Evolutionary conservation across 2,329 filamentous ascomycete genomes (phyloP).

Genomic region (Aureobasidium vineae): DNA sequence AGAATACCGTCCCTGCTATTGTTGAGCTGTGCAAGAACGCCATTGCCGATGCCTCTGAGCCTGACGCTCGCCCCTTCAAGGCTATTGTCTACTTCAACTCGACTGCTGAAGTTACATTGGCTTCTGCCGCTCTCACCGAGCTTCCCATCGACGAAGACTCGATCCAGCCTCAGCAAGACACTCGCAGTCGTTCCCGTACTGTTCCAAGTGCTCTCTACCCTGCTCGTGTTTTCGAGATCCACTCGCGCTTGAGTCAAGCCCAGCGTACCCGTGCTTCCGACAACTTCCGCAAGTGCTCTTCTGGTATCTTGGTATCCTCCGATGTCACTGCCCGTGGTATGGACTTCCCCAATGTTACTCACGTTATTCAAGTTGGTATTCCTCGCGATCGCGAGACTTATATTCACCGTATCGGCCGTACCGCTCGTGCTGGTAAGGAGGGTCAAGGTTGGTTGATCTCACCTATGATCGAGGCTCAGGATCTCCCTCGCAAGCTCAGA

Average conservation of each 20-base stretch:
- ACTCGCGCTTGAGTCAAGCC: slow-evolving; percentile 71
- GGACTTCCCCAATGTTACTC: slow-evolving; percentile 55
- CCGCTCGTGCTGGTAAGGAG: slow-evolving; percentile 65
- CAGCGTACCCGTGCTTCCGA: slow-evolving; percentile 70
- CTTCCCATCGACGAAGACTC: slow-evolving; percentile 36
- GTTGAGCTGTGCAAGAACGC: slow-evolving; percentile 71
- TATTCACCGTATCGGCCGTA: slow-evolving; percentile 54
- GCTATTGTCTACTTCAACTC: slow-evolving; percentile 91
- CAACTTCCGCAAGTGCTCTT: slow-evolving; percentile 62
- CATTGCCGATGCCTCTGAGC: slow-evolving; percentile 43
- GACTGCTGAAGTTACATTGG: slow-evolving; percentile 68
- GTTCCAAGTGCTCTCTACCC: slow-evolving; percentile 37
- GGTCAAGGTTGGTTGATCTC: slow-evolving; percentile 70
- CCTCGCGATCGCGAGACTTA: slow-evolving; percentile 50
- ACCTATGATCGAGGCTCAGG: slow-evolving; percentile 52
- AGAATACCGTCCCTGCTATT: slow-evolving; percentile 73
- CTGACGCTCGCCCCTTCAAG: slow-evolving; percentile 69
- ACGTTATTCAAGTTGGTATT: slow-evolving; percentile 53
- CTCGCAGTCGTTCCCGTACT: slow-evolving; percentile 31
- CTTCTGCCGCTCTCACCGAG: slow-evolving; percentile 57
- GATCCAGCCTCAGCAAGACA: slow-evolving; percentile 11
- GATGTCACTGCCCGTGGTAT: slow-evolving; percentile 55
- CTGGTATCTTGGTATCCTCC: slow-evolving; percentile 54
- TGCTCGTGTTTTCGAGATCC: slow-evolving; percentile 61
- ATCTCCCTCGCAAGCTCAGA: slow-evolving; percentile 53